Evolutionary conservation across 495 filamentous ascomycete species (phyloP).

Genomic region (Aspergillus nidulans): DNA sequence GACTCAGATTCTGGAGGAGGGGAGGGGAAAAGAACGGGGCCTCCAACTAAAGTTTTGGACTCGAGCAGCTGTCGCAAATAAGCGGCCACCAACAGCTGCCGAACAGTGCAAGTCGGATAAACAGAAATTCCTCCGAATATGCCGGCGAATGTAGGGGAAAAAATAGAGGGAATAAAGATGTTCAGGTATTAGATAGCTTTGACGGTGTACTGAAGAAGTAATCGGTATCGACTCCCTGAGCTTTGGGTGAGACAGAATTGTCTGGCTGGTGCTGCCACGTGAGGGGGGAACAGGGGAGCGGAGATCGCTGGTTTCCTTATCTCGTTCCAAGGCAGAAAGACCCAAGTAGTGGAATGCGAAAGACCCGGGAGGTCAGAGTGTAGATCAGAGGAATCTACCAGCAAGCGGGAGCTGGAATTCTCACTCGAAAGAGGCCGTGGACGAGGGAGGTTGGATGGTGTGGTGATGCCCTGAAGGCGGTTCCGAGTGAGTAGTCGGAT

Average conservation of each 20-base stretch:
- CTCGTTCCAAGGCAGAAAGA: slow-evolving; percentile 6
- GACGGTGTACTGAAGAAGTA: background rate
- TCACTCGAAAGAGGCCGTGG: slow-evolving; percentile 6
- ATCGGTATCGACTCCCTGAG: slow-evolving; percentile 4
- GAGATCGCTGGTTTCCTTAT: slow-evolving; percentile 16
- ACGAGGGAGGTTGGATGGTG: background rate
- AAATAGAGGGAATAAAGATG: slow-evolving; percentile 10
- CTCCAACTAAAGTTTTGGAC: slow-evolving; percentile 14
- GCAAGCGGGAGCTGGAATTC: slow-evolving; percentile 11
- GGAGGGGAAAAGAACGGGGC: background rate
- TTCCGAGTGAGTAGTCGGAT: background rate
- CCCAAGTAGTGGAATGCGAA: slow-evolving; percentile 2
- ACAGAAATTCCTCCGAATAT: slow-evolving; percentile 7
- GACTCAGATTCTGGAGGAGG: background rate
- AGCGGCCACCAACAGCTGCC: slow-evolving; percentile 21
- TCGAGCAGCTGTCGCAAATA: slow-evolving; percentile 17
- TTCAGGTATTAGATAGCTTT: background rate
- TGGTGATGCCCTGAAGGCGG: background rate
- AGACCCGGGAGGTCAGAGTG: slow-evolving; percentile 12
- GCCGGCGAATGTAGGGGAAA: slow-evolving; percentile 7
- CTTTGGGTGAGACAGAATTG: slow-evolving; percentile 12
- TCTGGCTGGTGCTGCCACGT: slow-evolving; percentile 21
- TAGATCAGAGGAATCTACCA: slow-evolving; percentile 22
- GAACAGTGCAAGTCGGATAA: slow-evolving; percentile 17
- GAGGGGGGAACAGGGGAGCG: slow-evolving; percentile 16